Percentiles rank a stretch among this genome's conserved stretches.
These are phyloP conservation scores for Thielaviopsis musarum DNA, from an alignment of 2,329 filamentous ascomycete species.

Conservation along the genomic window DNA sequence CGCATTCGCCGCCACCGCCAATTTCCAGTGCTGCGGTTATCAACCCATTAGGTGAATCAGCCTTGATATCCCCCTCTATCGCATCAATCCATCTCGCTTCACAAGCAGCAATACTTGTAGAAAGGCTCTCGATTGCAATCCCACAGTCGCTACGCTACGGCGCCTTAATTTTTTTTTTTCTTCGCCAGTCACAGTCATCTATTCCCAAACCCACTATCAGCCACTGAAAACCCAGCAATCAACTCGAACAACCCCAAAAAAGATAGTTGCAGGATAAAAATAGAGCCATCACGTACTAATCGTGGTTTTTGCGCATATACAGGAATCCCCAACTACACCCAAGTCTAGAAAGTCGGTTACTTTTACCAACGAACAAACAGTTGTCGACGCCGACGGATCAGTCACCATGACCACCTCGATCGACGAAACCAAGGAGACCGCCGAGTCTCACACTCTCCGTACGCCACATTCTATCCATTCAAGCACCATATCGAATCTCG, in stretches of 20 bases:
- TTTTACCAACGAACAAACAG: conserved; percentile 72
- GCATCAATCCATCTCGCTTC: neutral
- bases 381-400: conserved; percentile 80
- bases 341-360: conserved; percentile 86
- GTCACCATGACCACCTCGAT: conserved; percentile 59
- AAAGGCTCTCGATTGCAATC: neutral
- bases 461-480: conserved; percentile 29
- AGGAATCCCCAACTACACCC: conserved; percentile 11
- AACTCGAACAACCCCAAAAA: neutral
- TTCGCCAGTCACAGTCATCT: neutral
- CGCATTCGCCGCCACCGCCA: neutral
- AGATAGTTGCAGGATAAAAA: neutral
- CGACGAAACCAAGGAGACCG: conserved; percentile 59
- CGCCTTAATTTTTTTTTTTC: neutral
- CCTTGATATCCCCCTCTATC: neutral
- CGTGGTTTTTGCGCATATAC: neutral
- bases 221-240: neutral
- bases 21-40: conserved; percentile 3
- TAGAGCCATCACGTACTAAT: neutral
- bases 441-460: conserved; percentile 61
- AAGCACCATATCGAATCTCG: neutral
- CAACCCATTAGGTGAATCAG: conserved; percentile 3
- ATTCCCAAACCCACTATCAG: neutral
- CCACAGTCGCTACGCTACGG: neutral
- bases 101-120: neutral